Evolutionary conservation across 352 stramenopile genomes (phyloP).

Genomic region (Phytophthora podocarpi): DNA sequence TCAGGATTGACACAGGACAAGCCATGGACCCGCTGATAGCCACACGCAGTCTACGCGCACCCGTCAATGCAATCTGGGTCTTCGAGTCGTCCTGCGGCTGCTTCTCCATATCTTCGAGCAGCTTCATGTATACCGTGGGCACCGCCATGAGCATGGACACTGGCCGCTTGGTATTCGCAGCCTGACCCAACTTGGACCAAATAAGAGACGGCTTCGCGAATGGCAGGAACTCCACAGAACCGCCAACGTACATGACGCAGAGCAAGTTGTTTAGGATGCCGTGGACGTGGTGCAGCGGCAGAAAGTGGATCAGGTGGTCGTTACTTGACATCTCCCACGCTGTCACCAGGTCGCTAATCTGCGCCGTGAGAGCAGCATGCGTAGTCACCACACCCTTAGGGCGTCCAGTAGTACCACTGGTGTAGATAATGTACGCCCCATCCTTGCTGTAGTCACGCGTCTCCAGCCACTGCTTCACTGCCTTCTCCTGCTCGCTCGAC

Average conservation of each 20-base stretch:
- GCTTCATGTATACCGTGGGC: constrained; percentile 90
- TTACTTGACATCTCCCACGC: constrained; percentile 78
- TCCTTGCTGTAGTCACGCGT: constrained; percentile 20
- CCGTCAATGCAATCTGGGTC: constrained; percentile 12
- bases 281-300: constrained; percentile 92
- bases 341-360: constrained; percentile 84
- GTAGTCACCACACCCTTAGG: constrained; percentile 89
- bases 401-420: constrained; percentile 79
- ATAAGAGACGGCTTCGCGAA: constrained; percentile 63
- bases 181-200: constrained; percentile 54
- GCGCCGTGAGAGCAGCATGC: constrained; percentile 65
- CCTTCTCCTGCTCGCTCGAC: constrained; percentile 17
- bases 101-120: constrained; percentile 79
- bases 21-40: constrained; percentile 88
- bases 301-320: constrained; percentile 90
- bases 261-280: constrained; percentile 91
- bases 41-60: constrained; percentile 46
- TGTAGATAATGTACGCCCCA: constrained; percentile 80
- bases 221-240: constrained; percentile 80
- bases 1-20: constrained; percentile 79
- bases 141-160: constrained; percentile 91
- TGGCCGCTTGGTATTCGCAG: constrained; percentile 22
- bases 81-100: constrained; percentile 22
- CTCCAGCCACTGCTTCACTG: constrained; percentile 44
- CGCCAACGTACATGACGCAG: constrained; percentile 80